phyloP scores from a whole-genome alignment of 2,329 filamentous ascomycete genomes.

The Aspergillus ochraceoroseus region DNA sequence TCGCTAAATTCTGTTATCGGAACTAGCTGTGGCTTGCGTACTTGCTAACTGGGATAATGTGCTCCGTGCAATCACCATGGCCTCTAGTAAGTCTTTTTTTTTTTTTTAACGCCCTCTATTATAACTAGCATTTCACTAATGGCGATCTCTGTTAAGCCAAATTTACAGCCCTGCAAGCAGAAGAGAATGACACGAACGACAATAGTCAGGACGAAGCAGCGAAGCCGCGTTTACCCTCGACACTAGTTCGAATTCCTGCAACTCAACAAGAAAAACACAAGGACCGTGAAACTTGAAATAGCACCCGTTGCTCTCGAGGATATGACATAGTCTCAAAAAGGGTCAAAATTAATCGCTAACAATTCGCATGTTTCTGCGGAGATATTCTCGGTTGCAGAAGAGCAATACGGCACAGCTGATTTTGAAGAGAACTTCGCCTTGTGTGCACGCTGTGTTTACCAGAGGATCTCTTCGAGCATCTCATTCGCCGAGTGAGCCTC shows the following conservation, averaged over 20 bases:
- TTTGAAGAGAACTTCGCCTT: no score
- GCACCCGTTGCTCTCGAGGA: not conserved
- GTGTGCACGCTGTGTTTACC: no score
- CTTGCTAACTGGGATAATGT: constrained; percentile 64
- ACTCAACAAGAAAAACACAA: constrained; percentile 21
- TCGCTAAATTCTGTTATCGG: constrained; percentile 4
- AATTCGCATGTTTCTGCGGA: no score
- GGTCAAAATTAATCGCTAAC: no score
- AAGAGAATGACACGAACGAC: constrained; percentile 15
- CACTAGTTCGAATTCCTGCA: constrained; percentile 43
- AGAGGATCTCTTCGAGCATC: no score
- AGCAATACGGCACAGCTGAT: no score
- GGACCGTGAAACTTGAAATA: not conserved
- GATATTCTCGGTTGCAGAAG: no score
- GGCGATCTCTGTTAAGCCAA: constrained; percentile 24
- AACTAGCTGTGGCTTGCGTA: constrained; percentile 58
- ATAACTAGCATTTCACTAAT: constrained; percentile 6
- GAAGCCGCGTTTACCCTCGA: constrained; percentile 58
- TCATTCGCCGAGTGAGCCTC: no score
- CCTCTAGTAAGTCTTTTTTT: constrained; percentile 50
- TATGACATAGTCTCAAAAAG: no score
- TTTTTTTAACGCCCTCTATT: not conserved
- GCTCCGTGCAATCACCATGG: constrained; percentile 59
- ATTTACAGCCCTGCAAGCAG: constrained; percentile 22
- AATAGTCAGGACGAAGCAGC: constrained; percentile 57